Evolutionary conservation across 2,329 filamentous ascomycete genomes (phyloP), one percentile per base, ranked within the genome.

Genomic region (Fusarium nisikadoi): DNA sequence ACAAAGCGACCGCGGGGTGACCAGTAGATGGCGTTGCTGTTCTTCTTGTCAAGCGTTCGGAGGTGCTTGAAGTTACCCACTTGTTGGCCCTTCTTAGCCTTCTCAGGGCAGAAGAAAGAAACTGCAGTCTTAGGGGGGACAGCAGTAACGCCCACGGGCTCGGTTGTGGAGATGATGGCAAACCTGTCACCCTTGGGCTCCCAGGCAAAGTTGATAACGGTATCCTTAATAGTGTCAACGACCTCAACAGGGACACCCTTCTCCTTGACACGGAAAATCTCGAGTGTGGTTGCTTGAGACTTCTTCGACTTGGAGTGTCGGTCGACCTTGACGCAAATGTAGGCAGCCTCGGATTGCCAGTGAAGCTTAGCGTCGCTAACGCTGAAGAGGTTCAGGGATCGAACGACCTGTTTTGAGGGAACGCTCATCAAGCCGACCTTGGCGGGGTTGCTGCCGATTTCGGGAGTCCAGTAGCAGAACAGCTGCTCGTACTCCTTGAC

Each of bases 11-110:
- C 96, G 82, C 92, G 94, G 29, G 96, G 96, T 25, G 94, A 97
- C 96, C 96, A 99, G 90, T 98, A 98, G 80, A 99, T 99, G 74
- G 94, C 95, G 80, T 99, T 99, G 89, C 93, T 97, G 85, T 97
- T 98, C 91, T 98, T 98, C 91, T 98, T 98, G 78, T 99, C 96
- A 62, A 97, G 87, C 13, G 95, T 98, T 72, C 94, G 91, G 75
- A 98, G 91, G 81, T 97, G 94, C 87, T 95, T 97, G 89, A 98
- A 99, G 87, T 97, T 98, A 72, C 96, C 96, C 38, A 93, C 87
- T 29, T 89, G 87, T 57, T 89, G 81, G 33, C 88, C 94, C 89
- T 98, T 99, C 89, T 98, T 99, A 79, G 90, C 86, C 87, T 97
- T 98, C 83, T 99, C 96, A 1, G 96, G 95, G 77, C 94, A 95